Evolutionary conservation across 805 yeast genomes (phyloP).

Genomic region (Ogataea allantospora): DNA sequence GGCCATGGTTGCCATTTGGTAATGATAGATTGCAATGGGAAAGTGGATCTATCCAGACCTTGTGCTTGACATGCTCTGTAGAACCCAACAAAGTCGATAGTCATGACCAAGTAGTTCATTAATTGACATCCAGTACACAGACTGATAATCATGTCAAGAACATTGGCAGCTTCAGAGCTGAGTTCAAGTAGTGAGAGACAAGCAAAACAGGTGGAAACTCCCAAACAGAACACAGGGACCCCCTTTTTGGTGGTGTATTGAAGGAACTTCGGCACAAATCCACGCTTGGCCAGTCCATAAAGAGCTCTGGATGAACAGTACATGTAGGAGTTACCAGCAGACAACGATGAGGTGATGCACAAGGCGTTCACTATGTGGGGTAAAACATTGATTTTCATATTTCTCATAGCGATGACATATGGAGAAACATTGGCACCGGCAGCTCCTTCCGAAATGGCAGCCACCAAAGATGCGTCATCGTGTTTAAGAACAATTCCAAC

Average conservation of each 20-base stretch:
- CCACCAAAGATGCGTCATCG: conserved; percentile 58
- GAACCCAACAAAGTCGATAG: conserved; percentile 58
- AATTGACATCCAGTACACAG: conserved; percentile 32
- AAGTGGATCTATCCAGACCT: conserved; percentile 41
- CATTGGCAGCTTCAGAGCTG: conserved; percentile 28
- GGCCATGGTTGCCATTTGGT: conserved; percentile 39
- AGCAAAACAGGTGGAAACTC: conserved; percentile 33
- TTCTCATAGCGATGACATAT: conserved; percentile 78
- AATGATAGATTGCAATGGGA: conserved; percentile 51
- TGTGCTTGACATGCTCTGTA: conserved; percentile 62
- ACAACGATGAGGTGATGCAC: conserved; percentile 69
- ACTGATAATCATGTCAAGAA: conserved; percentile 34
- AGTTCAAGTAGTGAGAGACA: conserved; percentile 37
- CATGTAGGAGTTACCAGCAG: conserved; percentile 81
- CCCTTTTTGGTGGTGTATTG: conserved; percentile 62
- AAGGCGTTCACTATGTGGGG: conserved; percentile 81
- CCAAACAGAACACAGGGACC: conserved; percentile 40
- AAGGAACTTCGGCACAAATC: conserved; percentile 71
- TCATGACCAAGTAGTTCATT: conserved; percentile 31
- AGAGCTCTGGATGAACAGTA: conserved; percentile 68
- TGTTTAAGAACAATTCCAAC: conserved; percentile 76
- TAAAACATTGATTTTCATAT: conserved; percentile 60
- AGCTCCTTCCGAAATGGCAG: conserved; percentile 56
- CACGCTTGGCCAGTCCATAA: conserved; percentile 67
- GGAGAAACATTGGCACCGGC: conserved; percentile 84